Conservation (phyloP, 2,329 filamentous ascomycete genomes). For the Fusarium chuoi region DNA sequence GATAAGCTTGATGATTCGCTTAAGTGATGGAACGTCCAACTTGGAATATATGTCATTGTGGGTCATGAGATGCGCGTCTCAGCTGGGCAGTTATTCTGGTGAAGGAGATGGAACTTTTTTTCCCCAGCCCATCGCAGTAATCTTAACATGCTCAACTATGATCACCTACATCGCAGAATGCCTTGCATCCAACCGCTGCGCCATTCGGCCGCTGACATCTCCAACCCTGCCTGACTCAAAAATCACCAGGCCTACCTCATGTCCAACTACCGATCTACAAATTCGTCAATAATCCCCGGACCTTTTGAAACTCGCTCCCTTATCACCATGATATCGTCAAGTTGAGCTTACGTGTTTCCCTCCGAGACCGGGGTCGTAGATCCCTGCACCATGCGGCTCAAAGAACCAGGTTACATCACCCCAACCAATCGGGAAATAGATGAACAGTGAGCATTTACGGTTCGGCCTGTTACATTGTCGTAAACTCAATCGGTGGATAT, state of each 20-base stretch:
- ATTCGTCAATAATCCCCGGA: not conserved
- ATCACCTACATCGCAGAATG: not conserved
- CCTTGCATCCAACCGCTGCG: not conserved
- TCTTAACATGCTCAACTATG: not conserved
- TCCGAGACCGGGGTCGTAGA: not conserved
- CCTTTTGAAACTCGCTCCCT: not conserved
- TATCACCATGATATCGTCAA: not conserved
- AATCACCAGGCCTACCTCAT: not conserved
- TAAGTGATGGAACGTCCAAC: not conserved
- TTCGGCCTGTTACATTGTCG: not conserved
- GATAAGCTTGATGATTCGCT: not conserved
- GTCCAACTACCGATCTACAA: not conserved
- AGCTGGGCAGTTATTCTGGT: no score
- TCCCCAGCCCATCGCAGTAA: fast-evolving
- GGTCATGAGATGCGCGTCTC: not conserved
- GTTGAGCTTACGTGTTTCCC: not conserved
- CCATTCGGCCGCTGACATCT: not conserved
- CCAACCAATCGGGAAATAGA: not conserved
- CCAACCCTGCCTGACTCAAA: not conserved
- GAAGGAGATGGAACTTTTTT: fast-evolving
- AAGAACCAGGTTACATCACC: not conserved
- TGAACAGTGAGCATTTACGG: not conserved
- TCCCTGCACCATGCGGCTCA: not conserved
- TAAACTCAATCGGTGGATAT: not conserved
- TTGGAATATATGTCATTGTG: not conserved